Percentiles rank a stretch among this genome's conserved stretches.
phyloP scores from a whole-genome alignment of 129 eudicot genomes.

The Centella asiatica region DNA sequence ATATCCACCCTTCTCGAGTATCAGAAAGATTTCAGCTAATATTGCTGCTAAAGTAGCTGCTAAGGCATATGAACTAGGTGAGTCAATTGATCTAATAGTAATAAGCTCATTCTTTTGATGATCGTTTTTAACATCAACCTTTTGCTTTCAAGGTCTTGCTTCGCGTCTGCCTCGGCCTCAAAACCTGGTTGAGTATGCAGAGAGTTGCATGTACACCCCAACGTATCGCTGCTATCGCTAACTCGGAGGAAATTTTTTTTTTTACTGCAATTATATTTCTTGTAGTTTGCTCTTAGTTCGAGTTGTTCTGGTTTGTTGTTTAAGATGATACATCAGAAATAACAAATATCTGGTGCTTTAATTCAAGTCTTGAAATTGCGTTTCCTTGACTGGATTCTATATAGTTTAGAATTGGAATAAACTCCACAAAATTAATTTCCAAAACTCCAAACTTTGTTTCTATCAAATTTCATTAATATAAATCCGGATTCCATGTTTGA shows the following conservation, averaged over 20 bases:
- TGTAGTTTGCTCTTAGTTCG: background rate
- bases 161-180: conserved; percentile 63
- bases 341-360: too few relatives aligned
- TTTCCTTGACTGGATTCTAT: background rate
- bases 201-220: conserved; percentile 94
- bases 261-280: background rate
- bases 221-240: conserved; percentile 56
- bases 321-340: background rate
- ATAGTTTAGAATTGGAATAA: too few relatives aligned
- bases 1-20: conserved; percentile 73
- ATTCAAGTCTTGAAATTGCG: too few relatives aligned
- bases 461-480: too few relatives aligned
- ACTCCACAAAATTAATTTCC: too few relatives aligned
- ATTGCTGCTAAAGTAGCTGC: conserved; percentile 93
- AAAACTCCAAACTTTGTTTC: too few relatives aligned
- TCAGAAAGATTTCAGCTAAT: conserved; percentile 80
- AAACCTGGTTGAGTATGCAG: conserved; percentile 62
- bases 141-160: conserved; percentile 52
- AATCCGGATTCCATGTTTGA: too few relatives aligned
- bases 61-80: conserved; percentile 89
- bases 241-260: background rate
- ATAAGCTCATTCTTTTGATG: background rate
- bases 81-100: conserved; percentile 3
- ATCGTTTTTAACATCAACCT: background rate
- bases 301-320: background rate